Conservation (phyloP, 805 yeast genomes). For the Yarrowia sp. region DNA sequence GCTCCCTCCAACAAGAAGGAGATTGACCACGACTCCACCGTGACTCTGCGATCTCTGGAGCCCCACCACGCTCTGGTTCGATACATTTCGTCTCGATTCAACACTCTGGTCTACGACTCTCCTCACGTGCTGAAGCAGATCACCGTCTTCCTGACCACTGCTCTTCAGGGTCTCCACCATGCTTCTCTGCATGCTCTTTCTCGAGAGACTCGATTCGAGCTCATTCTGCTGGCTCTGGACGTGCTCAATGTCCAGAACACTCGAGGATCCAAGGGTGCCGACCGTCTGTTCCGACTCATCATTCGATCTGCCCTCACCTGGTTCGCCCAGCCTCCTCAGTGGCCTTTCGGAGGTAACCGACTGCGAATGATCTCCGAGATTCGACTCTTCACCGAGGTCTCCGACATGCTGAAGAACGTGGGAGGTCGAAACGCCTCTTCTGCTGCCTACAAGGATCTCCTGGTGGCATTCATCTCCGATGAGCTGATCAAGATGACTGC, state of each 20-base stretch:
- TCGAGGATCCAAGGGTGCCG: conserved; percentile 56
- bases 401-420: conserved; percentile 48
- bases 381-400: conserved; percentile 62
- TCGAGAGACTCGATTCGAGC: conserved; percentile 73
- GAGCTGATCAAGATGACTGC: conserved; percentile 75
- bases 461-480: conserved; percentile 70
- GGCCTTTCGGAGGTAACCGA: conserved; percentile 87
- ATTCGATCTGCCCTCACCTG: conserved; percentile 76
- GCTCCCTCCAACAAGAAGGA: conserved; percentile 76
- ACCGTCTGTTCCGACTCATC: conserved; percentile 58
- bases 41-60: conserved; percentile 59
- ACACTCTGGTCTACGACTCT: conserved; percentile 77
- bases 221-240: conserved; percentile 71
- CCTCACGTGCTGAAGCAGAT: conserved; percentile 65
- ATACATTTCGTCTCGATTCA: conserved; percentile 76
- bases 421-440: conserved; percentile 17
- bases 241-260: conserved; percentile 63
- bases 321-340: conserved; percentile 68
- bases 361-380: conserved; percentile 74
- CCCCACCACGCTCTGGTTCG: conserved; percentile 75
- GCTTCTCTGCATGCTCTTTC: conserved; percentile 89
- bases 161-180: conserved; percentile 58
- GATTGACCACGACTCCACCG: conserved; percentile 59
- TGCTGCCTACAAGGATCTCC: conserved; percentile 53
- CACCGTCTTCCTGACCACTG: conserved; percentile 45